Percentiles rank a stretch among this genome's conserved stretches.
These are phyloP conservation scores for Candida rishiriensis DNA, from an alignment of 805 yeast genomes.

Conservation along the genomic window DNA sequence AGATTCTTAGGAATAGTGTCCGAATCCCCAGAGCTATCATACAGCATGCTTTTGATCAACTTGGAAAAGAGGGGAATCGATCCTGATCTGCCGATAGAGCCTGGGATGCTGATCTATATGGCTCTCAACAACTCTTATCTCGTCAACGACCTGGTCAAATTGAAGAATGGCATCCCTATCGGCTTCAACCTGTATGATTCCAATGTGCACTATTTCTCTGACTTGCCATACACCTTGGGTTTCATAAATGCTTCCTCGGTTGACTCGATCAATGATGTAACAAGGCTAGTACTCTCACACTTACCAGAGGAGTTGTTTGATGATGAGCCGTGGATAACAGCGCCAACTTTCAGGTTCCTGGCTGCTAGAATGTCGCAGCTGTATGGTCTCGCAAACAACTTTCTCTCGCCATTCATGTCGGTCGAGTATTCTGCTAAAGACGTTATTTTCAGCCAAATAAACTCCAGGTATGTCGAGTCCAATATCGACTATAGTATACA, in stretches of 20 bases:
- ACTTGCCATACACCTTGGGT: slow-evolving; percentile 13
- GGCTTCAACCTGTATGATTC: slow-evolving; percentile 40
- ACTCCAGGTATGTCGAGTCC: slow-evolving; percentile 34
- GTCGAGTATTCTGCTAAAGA: slow-evolving; percentile 50
- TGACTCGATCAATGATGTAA: slow-evolving; percentile 2
- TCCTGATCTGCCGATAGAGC: slow-evolving; percentile 44
- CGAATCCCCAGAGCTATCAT: slow-evolving; percentile 28
- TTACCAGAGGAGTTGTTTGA: slow-evolving; percentile 11
- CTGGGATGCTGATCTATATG: slow-evolving; percentile 35
- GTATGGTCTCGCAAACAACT: slow-evolving; percentile 30
- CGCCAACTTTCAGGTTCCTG: slow-evolving; percentile 54
- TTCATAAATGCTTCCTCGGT: background rate
- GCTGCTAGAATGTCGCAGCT: slow-evolving; percentile 52
- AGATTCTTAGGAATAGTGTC: slow-evolving; percentile 40
- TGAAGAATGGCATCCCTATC: slow-evolving; percentile 43
- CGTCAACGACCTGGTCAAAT: slow-evolving; percentile 36
- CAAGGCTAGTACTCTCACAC: slow-evolving; percentile 2
- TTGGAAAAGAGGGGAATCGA: slow-evolving; percentile 43
- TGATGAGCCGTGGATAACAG: slow-evolving; percentile 41
- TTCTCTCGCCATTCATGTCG: slow-evolving; percentile 35
- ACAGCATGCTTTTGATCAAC: slow-evolving; percentile 41
- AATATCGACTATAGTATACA: slow-evolving; percentile 28
- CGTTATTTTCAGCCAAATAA: slow-evolving; percentile 36
- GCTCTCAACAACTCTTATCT: slow-evolving; percentile 35
- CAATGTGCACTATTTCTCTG: slow-evolving; percentile 7